These are phyloP conservation scores for Collybia mongolica DNA, from an alignment of 768 basidiomycete genomes.

Conservation along the genomic window DNA sequence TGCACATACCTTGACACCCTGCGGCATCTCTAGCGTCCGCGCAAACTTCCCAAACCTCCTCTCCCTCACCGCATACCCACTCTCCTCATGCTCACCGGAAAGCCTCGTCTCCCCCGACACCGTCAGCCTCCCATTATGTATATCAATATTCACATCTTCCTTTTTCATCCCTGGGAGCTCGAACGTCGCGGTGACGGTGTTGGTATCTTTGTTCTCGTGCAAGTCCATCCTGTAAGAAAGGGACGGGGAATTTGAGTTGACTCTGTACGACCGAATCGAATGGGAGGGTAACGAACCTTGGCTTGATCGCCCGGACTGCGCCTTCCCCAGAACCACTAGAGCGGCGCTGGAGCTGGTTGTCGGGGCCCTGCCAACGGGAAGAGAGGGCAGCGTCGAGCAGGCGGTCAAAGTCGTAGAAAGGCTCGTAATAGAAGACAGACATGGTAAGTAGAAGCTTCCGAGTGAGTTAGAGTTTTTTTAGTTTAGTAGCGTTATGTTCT, in stretches of 20 bases:
- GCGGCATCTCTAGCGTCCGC: conserved; percentile 45
- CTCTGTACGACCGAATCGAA: background rate
- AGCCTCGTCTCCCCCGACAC: conserved; percentile 42
- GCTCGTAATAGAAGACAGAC: conserved; percentile 34
- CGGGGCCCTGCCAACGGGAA: conserved; percentile 3
- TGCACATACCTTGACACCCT: conserved; percentile 42
- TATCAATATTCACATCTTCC: conserved; percentile 44
- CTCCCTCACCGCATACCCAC: conserved; percentile 42
- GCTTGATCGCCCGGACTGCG: conserved; percentile 7
- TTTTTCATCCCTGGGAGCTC: conserved; percentile 56
- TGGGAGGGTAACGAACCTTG: background rate
- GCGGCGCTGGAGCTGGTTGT: background rate
- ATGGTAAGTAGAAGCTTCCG: too few species aligned
- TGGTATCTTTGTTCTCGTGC: conserved; percentile 39
- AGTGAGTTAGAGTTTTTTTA: too few species aligned
- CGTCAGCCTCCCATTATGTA: conserved; percentile 44
- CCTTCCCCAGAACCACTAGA: background rate
- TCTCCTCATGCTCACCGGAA: conserved; percentile 29
- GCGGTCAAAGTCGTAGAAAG: conserved; percentile 39
- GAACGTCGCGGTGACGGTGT: conserved; percentile 48
- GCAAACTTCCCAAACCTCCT: conserved; percentile 48
- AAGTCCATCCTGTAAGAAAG: conserved; percentile 42
- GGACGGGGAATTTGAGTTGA: background rate
- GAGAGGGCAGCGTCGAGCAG: conserved; percentile 34
- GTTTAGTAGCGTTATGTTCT: too few species aligned